A percentile compares a stretch with the other conserved stretches of the same genome.
These are phyloP conservation scores for Passiflora organensis DNA, from an alignment of 345 rosid genomes.

Conservation along the genomic window DNA sequence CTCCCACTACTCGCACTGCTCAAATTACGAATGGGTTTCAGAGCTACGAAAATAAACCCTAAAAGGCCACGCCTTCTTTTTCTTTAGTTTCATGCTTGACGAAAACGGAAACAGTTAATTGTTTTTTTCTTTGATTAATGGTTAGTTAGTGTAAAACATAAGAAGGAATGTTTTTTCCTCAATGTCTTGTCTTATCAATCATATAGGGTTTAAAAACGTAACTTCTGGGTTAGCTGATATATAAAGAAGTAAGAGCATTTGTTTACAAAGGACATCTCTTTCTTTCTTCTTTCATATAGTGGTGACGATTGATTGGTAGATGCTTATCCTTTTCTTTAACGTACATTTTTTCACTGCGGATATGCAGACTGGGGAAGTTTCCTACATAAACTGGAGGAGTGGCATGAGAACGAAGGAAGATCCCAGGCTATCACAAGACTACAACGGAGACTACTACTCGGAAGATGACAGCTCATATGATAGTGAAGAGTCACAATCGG, in stretches of 20 bases:
- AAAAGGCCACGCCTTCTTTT: slow-evolving; percentile 9
- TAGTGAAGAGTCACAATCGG: slow-evolving; percentile 68
- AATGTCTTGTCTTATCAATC: no score
- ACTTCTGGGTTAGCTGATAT: no score
- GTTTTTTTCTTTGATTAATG: neutral
- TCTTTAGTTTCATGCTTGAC: neutral
- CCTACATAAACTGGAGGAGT: slow-evolving; percentile 72
- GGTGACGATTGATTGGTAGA: neutral
- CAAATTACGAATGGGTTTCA: slow-evolving; percentile 5
- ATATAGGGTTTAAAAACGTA: no score
- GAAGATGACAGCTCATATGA: slow-evolving; percentile 59
- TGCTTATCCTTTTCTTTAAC: neutral
- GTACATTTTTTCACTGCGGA: neutral
- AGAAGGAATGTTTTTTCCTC: no score
- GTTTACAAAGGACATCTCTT: no score
- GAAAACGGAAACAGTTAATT: no score
- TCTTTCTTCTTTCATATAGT: no score
- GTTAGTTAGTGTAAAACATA: no score
- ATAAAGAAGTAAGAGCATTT: no score
- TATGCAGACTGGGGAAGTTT: slow-evolving; percentile 75
- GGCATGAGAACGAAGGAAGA: slow-evolving; percentile 67
- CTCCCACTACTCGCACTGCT: slow-evolving; percentile 5
- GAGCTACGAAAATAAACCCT: slow-evolving; percentile 26
- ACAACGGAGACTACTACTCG: slow-evolving; percentile 38
- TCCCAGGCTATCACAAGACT: slow-evolving; percentile 41